Conservation (phyloP, 2,329 filamentous ascomycete species). For the Capronia coronata region DNA sequence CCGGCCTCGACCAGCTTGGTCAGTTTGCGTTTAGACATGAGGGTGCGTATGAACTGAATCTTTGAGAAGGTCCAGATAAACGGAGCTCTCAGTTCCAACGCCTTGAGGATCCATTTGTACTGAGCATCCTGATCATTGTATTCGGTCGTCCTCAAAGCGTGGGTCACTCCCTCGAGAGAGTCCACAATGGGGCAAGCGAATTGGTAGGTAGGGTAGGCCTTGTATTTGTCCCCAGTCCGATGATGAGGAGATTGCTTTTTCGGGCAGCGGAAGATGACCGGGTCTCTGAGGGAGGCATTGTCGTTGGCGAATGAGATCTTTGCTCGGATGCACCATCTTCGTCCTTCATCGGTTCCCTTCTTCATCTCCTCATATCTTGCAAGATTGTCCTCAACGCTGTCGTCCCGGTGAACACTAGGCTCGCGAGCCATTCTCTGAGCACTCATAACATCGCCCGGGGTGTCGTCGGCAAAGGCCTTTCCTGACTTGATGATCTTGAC, state of each 20-base stretch:
- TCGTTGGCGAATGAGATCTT: conserved; percentile 87
- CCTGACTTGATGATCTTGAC: conserved; percentile 79
- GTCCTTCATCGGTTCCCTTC: conserved; percentile 68
- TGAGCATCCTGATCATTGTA: conserved; percentile 49
- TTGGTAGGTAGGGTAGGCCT: conserved; percentile 62
- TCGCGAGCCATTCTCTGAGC: conserved; percentile 78
- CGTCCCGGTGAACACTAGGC: conserved; percentile 72
- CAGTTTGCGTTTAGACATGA: conserved; percentile 48
- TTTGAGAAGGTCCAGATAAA: conserved; percentile 49
- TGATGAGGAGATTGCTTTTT: conserved; percentile 58
- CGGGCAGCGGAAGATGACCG: conserved; percentile 86
- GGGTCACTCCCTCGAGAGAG: conserved; percentile 57
- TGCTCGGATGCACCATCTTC: conserved; percentile 84
- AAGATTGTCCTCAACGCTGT: conserved; percentile 73
- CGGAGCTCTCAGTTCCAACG: conserved; percentile 41
- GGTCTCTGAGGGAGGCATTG: conserved; percentile 93
- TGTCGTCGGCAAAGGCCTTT: conserved; percentile 90
- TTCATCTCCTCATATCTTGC: conserved; percentile 92
- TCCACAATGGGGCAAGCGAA: conserved; percentile 60
- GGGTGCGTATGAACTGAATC: conserved; percentile 47
- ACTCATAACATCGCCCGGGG: conserved; percentile 80
- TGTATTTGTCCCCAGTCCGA: conserved; percentile 58
- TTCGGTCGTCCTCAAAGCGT: conserved; percentile 59
- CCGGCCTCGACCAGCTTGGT: conserved; percentile 46
- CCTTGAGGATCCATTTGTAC: conserved; percentile 47